Conservation (phyloP, 805 yeast species). For the Clavispora fructus region DNA sequence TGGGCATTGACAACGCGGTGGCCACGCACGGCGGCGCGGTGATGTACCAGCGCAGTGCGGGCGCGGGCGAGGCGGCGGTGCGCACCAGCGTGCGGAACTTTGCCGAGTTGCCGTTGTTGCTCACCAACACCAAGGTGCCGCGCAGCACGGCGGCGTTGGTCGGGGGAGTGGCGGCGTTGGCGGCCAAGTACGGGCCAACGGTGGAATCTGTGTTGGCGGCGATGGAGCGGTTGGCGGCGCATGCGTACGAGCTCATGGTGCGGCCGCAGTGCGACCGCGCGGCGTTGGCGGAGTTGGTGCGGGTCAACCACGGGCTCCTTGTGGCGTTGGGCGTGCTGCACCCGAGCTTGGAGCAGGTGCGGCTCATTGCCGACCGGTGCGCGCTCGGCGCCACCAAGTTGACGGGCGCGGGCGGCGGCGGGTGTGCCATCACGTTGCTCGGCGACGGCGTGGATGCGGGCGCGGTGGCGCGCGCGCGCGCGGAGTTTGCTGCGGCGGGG, state of each 20-base stretch:
- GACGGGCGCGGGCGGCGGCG: conserved; percentile 99
- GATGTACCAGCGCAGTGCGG: conserved; percentile 63
- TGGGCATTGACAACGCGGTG: conserved; percentile 95
- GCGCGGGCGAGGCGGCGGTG: conserved; percentile 50
- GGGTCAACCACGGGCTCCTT: conserved; percentile 82
- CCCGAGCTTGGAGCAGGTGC: conserved; percentile 78
- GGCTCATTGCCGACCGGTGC: conserved; percentile 56
- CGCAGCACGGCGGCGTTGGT: conserved; percentile 83
- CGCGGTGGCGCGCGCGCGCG: conserved; percentile 31
- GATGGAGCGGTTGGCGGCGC: conserved; percentile 67
- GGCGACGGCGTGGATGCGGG: conserved; percentile 37
- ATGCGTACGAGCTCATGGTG: conserved; percentile 64
- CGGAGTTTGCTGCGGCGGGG: conserved; percentile 40
- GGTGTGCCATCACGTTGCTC: conserved; percentile 89
- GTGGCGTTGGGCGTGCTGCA: conserved; percentile 89
- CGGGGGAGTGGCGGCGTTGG: conserved; percentile 60
- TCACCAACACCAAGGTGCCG: conserved; percentile 85
- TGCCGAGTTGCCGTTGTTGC: conserved; percentile 66
- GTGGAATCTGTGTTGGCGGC: conserved; percentile 61
- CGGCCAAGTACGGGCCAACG: conserved; percentile 49
- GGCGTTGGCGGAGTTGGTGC: conserved; percentile 55
- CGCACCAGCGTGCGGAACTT: conserved; percentile 65
- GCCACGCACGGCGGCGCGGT: conserved; percentile 97
- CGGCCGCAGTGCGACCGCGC: conserved; percentile 45
- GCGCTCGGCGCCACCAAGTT: conserved; percentile 82